Evolutionary conservation across 257 asterid species (phyloP).

Genomic region (Primulina huaijiensis): DNA sequence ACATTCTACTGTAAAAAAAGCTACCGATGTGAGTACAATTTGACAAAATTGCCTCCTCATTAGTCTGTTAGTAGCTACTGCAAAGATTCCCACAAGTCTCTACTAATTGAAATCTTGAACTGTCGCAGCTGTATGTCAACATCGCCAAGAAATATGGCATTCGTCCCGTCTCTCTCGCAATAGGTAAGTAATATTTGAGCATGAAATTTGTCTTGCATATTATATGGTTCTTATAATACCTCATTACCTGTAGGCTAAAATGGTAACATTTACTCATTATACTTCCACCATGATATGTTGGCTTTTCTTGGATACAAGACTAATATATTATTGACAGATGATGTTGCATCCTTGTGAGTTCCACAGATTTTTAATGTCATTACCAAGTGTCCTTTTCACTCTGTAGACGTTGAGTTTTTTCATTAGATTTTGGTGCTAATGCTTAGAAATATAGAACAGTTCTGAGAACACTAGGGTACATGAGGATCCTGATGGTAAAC

Average conservation of each 20-base stretch:
- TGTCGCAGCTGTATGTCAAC: slow-evolving; percentile 55
- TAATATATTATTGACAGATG: not conserved
- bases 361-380: no score
- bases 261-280: not conserved
- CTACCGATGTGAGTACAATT: slow-evolving; percentile 52
- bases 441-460: no score
- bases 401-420: not conserved
- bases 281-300: not conserved
- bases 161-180: slow-evolving; percentile 79
- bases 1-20: slow-evolving; percentile 40
- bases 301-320: not conserved
- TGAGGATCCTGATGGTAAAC: not conserved
- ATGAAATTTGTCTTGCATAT: slow-evolving; percentile 15
- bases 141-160: slow-evolving; percentile 52
- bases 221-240: not conserved
- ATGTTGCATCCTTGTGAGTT: not conserved
- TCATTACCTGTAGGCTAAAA: not conserved
- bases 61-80: slow-evolving; percentile 16
- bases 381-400: not conserved
- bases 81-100: slow-evolving; percentile 1
- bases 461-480: not conserved
- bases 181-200: slow-evolving; percentile 44
- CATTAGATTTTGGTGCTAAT: not conserved
- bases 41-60: not conserved
- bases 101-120: slow-evolving; percentile 21